These are phyloP conservation scores for Hanseniaspora pseudoguilliermondii DNA, from an alignment of 805 yeast genomes.

Conservation along the genomic window DNA sequence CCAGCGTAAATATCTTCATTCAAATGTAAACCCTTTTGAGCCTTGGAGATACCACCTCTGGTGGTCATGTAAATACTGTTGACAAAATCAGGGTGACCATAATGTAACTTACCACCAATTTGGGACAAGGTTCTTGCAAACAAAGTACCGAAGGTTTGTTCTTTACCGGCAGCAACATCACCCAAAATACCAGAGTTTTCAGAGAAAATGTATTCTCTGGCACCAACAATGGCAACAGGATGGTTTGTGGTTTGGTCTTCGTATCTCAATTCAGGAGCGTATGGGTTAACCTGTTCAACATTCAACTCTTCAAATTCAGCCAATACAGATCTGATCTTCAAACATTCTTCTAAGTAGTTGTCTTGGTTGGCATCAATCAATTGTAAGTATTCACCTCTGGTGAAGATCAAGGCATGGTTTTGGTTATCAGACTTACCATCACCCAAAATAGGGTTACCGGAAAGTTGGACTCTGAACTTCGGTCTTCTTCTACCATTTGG, in stretches of 20 bases:
- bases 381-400: constrained; percentile 77
- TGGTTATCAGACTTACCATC: constrained; percentile 85
- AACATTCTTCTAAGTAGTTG: constrained; percentile 73
- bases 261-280: constrained; percentile 57
- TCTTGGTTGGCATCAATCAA: constrained; percentile 81
- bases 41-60: constrained; percentile 79
- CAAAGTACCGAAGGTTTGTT: constrained; percentile 77
- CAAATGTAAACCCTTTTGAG: constrained; percentile 73
- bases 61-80: constrained; percentile 67
- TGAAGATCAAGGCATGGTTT: constrained; percentile 65
- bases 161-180: constrained; percentile 85
- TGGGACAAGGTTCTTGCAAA: constrained; percentile 74
- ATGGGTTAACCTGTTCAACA: constrained; percentile 68
- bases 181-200: constrained; percentile 77
- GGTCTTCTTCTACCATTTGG: constrained; percentile 67
- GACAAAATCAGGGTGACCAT: constrained; percentile 81
- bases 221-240: constrained; percentile 79
- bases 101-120: constrained; percentile 75
- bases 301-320: constrained; percentile 73
- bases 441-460: constrained; percentile 78
- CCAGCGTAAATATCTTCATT: constrained; percentile 86
- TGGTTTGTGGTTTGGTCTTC: constrained; percentile 38
- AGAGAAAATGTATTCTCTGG: constrained; percentile 76
- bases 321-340: constrained; percentile 66
- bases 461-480: constrained; percentile 59